phyloP scores from a whole-genome alignment of 805 yeast species.

The Lipomyces kockii region DNA sequence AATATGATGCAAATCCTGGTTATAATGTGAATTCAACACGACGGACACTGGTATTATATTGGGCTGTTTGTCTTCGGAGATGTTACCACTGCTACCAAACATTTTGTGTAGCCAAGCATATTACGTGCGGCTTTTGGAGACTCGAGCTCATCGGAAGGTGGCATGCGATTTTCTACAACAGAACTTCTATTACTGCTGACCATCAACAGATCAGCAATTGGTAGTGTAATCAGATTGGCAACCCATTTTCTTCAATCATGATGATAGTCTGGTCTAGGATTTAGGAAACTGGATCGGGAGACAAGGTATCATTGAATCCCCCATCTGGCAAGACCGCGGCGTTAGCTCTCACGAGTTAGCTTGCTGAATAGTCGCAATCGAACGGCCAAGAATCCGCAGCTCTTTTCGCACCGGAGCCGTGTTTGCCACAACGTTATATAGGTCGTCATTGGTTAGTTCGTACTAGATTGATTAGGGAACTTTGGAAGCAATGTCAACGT shows the following conservation, averaged over 20 bases:
- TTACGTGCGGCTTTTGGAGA: too few species aligned
- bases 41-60: too few species aligned
- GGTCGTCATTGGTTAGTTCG: background rate
- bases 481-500: background rate
- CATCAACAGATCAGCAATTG: background rate
- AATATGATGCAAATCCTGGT: too few species aligned
- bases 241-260: background rate
- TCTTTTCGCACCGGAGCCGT: background rate
- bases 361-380: background rate
- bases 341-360: background rate
- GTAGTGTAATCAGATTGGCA: background rate
- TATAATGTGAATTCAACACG: too few species aligned
- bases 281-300: background rate
- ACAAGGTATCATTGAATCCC: background rate
- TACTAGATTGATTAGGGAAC: background rate
- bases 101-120: too few species aligned
- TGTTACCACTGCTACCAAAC: too few species aligned
- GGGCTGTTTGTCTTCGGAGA: too few species aligned
- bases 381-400: background rate
- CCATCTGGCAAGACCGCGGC: background rate
- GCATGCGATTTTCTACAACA: too few species aligned
- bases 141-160: too few species aligned
- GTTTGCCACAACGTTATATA: background rate
- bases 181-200: background rate
- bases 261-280: background rate